These are phyloP conservation scores for Phytopythium litorale DNA, from an alignment of 352 stramenopile genomes.

Conservation along the genomic window DNA sequence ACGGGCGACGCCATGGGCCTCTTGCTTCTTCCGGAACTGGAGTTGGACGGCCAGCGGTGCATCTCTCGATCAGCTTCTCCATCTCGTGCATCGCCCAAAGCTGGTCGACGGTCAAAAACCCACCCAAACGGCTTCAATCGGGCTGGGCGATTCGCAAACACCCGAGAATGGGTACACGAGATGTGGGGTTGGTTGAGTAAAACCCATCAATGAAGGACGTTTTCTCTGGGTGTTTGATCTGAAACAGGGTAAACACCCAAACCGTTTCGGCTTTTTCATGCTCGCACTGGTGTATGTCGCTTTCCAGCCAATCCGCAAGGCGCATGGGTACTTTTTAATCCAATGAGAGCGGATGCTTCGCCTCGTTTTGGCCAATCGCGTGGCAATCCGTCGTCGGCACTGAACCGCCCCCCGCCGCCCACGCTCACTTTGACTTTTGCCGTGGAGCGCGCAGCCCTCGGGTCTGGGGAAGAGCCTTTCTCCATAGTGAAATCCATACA, in stretches of 20 bases:
- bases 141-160: background rate
- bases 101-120: background rate
- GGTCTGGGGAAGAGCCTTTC: constrained; percentile 7
- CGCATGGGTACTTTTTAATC: background rate
- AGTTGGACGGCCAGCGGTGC: background rate
- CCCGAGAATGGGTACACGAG: background rate
- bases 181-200: background rate
- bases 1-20: background rate
- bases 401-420: constrained; percentile 6
- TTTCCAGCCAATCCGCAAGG: background rate
- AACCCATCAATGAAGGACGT: background rate
- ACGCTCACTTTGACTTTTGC: constrained; percentile 46
- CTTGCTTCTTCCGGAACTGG: background rate
- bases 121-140: background rate
- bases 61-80: background rate
- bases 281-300: background rate
- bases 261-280: background rate
- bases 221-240: background rate
- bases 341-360: background rate
- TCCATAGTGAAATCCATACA: background rate
- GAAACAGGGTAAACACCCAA: background rate
- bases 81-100: background rate
- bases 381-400: background rate
- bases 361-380: background rate
- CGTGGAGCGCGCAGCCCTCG: constrained; percentile 14